Percentiles rank a stretch among this genome's conserved stretches.
Evolutionary conservation across 2,329 filamentous ascomycete genomes (phyloP).

Genomic region (Aspergillus sergii): DNA sequence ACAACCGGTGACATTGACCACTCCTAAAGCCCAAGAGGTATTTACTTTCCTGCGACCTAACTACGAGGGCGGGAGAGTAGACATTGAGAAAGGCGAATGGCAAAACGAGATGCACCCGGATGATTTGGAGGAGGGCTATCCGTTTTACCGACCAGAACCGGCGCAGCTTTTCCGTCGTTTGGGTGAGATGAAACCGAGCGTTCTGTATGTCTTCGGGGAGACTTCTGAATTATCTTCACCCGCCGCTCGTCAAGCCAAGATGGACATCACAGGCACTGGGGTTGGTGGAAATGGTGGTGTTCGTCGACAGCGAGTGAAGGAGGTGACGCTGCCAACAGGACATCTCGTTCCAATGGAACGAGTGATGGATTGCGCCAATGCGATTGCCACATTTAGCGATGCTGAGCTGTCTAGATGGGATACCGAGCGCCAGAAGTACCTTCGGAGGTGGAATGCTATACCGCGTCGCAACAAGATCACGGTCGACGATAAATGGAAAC

Average conservation of each 20-base stretch:
- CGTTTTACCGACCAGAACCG: conserved; percentile 37
- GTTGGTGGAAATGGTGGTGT: conserved; percentile 48
- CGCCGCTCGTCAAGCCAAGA: conserved; percentile 27
- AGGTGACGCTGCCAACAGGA: conserved; percentile 17
- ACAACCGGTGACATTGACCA: conserved; percentile 1
- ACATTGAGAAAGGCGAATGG: not conserved
- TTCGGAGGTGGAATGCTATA: not conserved
- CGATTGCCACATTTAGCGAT: not conserved
- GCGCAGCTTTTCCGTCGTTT: conserved; percentile 29
- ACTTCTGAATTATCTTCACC: conserved; percentile 20
- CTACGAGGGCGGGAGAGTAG: conserved; percentile 9
- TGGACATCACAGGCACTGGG: conserved; percentile 33
- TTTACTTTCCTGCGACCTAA: conserved; percentile 2
- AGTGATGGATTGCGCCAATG: not conserved
- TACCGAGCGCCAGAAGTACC: not conserved
- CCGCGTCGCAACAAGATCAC: not conserved
- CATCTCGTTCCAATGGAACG: conserved; percentile 5
- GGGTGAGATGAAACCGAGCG: conserved; percentile 34
- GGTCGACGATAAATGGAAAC: conserved; percentile 4
- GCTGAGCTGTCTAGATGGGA: conserved; percentile 3
- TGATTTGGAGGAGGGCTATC: conserved; percentile 20
- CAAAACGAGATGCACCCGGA: conserved; percentile 39
- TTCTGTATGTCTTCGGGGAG: conserved; percentile 34
- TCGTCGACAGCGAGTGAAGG: conserved; percentile 47
- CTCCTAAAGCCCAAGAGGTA: conserved; percentile 6